Base-by-base conservation (phyloP, 1,284 basidiomycete species). In the Irpex lacteus region DNA sequence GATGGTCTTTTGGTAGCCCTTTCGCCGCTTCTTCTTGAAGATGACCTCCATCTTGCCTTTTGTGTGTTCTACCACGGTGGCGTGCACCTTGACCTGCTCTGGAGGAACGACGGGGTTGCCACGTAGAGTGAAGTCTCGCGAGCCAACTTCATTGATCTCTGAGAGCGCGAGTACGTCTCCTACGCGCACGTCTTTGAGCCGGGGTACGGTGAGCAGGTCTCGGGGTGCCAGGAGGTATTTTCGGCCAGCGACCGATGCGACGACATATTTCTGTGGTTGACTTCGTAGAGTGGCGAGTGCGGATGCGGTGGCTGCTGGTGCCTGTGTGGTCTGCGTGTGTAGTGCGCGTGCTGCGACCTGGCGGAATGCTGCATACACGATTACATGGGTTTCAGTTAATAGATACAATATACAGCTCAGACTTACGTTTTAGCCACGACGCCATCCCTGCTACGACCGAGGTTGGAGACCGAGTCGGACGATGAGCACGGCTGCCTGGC, bases 1-100 rank as follows among this genome's bases (percentile, higher is more conserved):
- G 70, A 94, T 85, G 6, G 88, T 90, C 77, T 87, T 90, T 76
- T 85, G 80, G 68, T 98, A 98, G 13, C 96, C 96, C 82, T 98
- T 98, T 87, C 97, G 90, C 77, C 95, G 82, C 83, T 98, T 99
- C 83, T 96, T 97, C 81, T 98, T 98, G 77, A 96, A 86, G 61
- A 95, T 92, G 69, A 84, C 85, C 78, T 97, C 93, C 89, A 98
- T 90, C 59, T 85, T 86, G 15, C 94, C 93, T 78, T 96, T 98
- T 44, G 97, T 98, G 75, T 99, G 96, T 78, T 99, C 97, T 56
- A 98, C 80, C 11, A 99, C 95, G 15, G 95, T 97, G 19, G 95
- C 91, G 67, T 91, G 83, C 52, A 96, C 91, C 65, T 83, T 81
- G 66, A 98, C 89, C 55, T 85, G 78, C 57, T 81, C 79, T 15